Evolutionary conservation across 495 filamentous ascomycete genomes (phyloP), one percentile per base, ranked within the genome.

Genomic region (Clavariopsis aquatica): DNA sequence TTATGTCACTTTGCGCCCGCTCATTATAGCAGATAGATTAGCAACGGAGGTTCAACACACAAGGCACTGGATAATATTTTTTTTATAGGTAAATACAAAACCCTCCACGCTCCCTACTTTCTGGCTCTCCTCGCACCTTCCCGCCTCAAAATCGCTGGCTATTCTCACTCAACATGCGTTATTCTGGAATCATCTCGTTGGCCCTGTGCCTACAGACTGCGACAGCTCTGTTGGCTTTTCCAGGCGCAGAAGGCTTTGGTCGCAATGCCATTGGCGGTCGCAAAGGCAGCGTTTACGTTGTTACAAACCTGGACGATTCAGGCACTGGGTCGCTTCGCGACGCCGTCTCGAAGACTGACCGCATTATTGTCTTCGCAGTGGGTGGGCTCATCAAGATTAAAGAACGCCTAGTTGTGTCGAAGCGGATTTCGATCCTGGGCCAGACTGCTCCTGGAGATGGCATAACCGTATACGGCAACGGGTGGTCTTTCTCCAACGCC

Each of bases 161-260:
- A 34, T 34, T 34, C 31, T 17, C 38, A 43, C 38, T 2, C 38
- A n/a, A 3, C 38, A 43, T 43, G 38, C 38, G 38, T n/a, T 43
- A 43, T 17, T 43, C 15, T n/a, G 2, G 15, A 9, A 3, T 43
- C 2, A 3, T 43, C 38, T 43, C 5, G 15, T 10, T 43, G 15
- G 38, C 38, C 12, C 38, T 43, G 3, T 43, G 15, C 15, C 38
- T 43, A 43, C 38, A 43, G 38, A n/a, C 38, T 20, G 34, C 27
- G 31, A 38, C 8, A 15, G 53, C 61, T 2, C 61, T 64, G n/a
- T 34, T 54, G 19, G 66, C 66, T 27, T 69, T 69, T 43, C 66
- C 66, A 23, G 66, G 66, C 20, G 66, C 66, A 6, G 66, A 64
- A 65, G 66, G 66, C 24, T 69, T 69, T 41, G 66, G 66, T 26